Conservation (phyloP, 2,329 filamentous ascomycete genomes). For the Ceratocystis smalleyi region DNA sequence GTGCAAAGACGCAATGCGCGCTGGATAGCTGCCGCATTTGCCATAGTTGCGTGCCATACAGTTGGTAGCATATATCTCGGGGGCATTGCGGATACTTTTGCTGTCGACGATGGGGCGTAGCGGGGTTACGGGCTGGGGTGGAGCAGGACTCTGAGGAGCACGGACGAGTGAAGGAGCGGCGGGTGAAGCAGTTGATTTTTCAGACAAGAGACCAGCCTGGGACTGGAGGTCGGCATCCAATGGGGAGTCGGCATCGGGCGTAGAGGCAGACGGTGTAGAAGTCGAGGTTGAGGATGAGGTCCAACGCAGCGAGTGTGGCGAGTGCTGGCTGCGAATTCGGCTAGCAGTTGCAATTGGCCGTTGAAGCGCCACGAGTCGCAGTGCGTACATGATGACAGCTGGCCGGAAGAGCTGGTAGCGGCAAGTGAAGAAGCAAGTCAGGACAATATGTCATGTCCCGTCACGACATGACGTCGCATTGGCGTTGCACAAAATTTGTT, state of each 20-base stretch:
- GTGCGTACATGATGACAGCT: background rate
- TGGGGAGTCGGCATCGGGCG: background rate
- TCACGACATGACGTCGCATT: background rate
- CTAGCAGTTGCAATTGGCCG: background rate
- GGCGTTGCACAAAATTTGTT: background rate
- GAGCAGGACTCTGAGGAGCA: constrained; percentile 1
- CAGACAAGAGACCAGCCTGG: too few species aligned
- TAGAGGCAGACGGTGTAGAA: background rate
- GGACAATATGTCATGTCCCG: background rate
- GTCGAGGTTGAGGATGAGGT: background rate
- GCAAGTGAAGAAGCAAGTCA: background rate
- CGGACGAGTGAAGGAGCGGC: background rate
- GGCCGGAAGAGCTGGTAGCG: too few species aligned
- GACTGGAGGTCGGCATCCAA: background rate
- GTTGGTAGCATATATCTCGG: constrained; percentile 65
- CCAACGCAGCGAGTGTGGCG: background rate
- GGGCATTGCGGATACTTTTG: constrained; percentile 78
- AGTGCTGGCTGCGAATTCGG: background rate
- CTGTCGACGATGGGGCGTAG: constrained; percentile 70
- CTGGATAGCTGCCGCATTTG: constrained; percentile 37
- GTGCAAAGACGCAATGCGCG: constrained; percentile 40
- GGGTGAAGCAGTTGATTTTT: background rate
- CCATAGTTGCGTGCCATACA: constrained; percentile 74
- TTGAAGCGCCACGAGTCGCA: background rate
- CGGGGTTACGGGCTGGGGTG: constrained; percentile 34